A percentile compares a stretch with the other conserved stretches of the same genome.
Evolutionary conservation across 129 eudicot species (phyloP).

Genomic region (Arctium lappa): DNA sequence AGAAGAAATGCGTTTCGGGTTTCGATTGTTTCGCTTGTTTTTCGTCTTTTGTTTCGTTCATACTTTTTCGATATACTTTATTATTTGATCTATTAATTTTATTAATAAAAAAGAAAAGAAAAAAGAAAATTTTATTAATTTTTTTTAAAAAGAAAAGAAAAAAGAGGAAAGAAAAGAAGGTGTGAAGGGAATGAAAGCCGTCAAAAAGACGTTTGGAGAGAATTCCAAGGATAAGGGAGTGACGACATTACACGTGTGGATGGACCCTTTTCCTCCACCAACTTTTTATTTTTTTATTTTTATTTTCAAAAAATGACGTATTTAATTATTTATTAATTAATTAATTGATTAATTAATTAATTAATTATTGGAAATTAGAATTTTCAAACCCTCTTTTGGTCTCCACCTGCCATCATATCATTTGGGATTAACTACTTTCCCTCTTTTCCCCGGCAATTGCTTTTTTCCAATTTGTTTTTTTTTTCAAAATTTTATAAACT

Average conservation of each 20-base stretch:
- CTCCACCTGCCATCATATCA: constrained; percentile 21
- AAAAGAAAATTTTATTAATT: too few relatives aligned
- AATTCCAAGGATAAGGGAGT: constrained; percentile 8
- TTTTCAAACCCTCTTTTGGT: constrained; percentile 11
- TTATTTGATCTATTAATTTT: not conserved
- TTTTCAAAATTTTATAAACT: not conserved
- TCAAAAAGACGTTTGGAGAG: not conserved
- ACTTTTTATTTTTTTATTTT: not conserved
- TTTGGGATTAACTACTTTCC: constrained; percentile 12
- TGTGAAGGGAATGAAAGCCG: constrained; percentile 11
- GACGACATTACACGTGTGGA: constrained; percentile 20
- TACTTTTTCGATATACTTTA: not conserved
- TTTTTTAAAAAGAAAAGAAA: not conserved
- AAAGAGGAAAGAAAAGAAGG: not conserved
- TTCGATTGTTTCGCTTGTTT: too few relatives aligned
- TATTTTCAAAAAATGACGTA: not conserved
- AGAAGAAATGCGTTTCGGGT: too few relatives aligned
- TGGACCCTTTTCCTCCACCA: not conserved
- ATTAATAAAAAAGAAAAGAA: not conserved
- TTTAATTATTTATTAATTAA: not conserved
- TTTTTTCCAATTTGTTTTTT: not conserved
- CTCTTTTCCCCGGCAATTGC: constrained; percentile 15
- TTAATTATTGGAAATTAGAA: not conserved
- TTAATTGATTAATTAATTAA: not conserved
- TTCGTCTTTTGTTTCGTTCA: not conserved